Percentiles rank a stretch among this genome's conserved stretches.
phyloP scores from a whole-genome alignment of 768 basidiomycete species.

The Pholiota conissans region DNA sequence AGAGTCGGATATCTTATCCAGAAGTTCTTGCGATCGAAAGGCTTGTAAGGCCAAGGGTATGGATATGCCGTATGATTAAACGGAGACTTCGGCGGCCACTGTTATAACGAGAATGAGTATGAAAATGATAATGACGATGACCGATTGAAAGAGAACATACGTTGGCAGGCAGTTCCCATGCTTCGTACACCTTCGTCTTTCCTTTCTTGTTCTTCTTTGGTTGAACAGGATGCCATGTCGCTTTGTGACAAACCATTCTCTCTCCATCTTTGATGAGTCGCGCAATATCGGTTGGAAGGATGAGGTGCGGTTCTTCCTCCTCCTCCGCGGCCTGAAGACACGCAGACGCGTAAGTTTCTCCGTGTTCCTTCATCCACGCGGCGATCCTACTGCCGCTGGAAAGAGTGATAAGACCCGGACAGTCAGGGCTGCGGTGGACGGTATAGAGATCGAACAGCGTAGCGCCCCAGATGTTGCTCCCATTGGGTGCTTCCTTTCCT shows the following conservation, averaged over 20 bases:
- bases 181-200: not conserved
- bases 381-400: constrained; percentile 37
- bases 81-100: not conserved
- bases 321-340: constrained; percentile 33
- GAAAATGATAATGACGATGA: not conserved
- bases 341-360: constrained; percentile 32
- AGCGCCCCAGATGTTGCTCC: constrained; percentile 39
- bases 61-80: not conserved
- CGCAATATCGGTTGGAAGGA: constrained; percentile 30
- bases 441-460: constrained; percentile 42
- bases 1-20: not conserved
- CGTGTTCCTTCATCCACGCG: constrained; percentile 32
- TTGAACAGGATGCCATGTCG: not conserved
- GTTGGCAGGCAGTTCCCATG: constrained; percentile 1
- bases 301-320: constrained; percentile 33
- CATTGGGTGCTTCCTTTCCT: constrained; percentile 34
- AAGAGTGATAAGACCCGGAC: constrained; percentile 14
- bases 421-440: constrained; percentile 23
- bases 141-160: not conserved
- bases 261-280: constrained; percentile 22
- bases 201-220: not conserved
- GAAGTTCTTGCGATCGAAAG: not conserved
- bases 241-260: not conserved
- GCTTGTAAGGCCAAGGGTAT: not conserved
- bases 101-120: not conserved